These are phyloP conservation scores for Crithidia expoeki DNA, from an alignment of 208 protist genomes.

Conservation along the genomic window DNA sequence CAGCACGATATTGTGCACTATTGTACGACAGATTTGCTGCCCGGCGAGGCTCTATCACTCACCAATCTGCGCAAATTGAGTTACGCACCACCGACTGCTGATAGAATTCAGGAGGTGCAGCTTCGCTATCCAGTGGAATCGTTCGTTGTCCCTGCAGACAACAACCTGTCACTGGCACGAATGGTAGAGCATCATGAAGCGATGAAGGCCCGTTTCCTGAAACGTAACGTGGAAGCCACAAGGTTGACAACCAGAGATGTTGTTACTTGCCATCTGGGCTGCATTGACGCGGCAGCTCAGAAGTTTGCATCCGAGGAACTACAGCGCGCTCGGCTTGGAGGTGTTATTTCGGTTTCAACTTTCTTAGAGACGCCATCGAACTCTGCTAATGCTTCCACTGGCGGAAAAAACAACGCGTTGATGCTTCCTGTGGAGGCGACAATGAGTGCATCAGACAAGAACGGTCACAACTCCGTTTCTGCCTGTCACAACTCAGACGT, in stretches of 20 bases:
- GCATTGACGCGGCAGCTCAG: conserved; percentile 8
- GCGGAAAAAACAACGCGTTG: neutral
- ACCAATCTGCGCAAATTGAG: conserved; percentile 72
- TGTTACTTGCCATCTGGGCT: conserved; percentile 32
- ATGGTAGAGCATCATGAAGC: conserved; percentile 75
- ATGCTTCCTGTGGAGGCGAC: neutral
- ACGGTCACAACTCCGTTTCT: neutral
- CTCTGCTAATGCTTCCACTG: neutral
- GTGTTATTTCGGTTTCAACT: conserved; percentile 4
- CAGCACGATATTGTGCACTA: conserved; percentile 86
- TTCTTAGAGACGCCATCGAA: conserved; percentile 10
- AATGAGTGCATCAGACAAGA: neutral
- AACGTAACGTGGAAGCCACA: conserved; percentile 23
- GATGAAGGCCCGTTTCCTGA: conserved; percentile 44
- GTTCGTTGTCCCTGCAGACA: conserved; percentile 78
- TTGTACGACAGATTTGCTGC: conserved; percentile 57
- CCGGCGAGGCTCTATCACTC: conserved; percentile 53
- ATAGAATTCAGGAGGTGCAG: conserved; percentile 67
- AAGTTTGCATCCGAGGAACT: neutral
- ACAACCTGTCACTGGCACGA: conserved; percentile 65
- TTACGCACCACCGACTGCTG: conserved; percentile 76
- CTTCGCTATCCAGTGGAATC: conserved; percentile 77
- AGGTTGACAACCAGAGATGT: conserved; percentile 53
- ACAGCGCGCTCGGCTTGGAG: conserved; percentile 10
- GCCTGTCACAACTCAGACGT: neutral